phyloP scores from a whole-genome alignment of 1,139 yeast species.

The Debaryomyces coudertii region DNA sequence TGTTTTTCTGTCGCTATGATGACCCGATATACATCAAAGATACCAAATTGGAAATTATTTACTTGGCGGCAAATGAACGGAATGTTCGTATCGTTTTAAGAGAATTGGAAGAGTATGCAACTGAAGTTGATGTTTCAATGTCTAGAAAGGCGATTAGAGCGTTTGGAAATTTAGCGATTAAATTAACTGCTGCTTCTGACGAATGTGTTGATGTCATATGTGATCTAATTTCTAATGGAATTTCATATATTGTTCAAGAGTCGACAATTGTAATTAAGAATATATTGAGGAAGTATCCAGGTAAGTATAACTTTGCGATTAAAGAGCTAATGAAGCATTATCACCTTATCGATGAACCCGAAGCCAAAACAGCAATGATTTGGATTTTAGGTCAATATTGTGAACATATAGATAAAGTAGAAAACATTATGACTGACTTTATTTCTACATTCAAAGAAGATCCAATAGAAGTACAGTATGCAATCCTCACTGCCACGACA shows the following conservation, averaged over 20 bases:
- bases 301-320: conserved; percentile 40
- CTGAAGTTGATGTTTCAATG: conserved; percentile 83
- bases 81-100: conserved; percentile 66
- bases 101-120: conserved; percentile 84
- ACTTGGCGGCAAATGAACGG: conserved; percentile 67
- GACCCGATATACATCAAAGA: conserved; percentile 90
- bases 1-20: conserved; percentile 79
- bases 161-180: conserved; percentile 85
- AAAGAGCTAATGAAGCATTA: conserved; percentile 46
- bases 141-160: conserved; percentile 88
- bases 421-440: conserved; percentile 49
- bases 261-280: conserved; percentile 75
- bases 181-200: conserved; percentile 57
- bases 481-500: conserved; percentile 73
- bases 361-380: conserved; percentile 74
- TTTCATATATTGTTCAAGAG: conserved; percentile 80
- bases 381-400: conserved; percentile 87
- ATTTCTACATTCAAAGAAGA: conserved; percentile 58
- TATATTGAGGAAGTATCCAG: conserved; percentile 76
- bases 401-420: conserved; percentile 50
- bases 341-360: conserved; percentile 68
- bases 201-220: conserved; percentile 66
- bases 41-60: conserved; percentile 85
- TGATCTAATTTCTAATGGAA: conserved; percentile 64
- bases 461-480: conserved; percentile 71